Conservation (phyloP, 257 asterid species). For the Nemophila menziesii region DNA sequence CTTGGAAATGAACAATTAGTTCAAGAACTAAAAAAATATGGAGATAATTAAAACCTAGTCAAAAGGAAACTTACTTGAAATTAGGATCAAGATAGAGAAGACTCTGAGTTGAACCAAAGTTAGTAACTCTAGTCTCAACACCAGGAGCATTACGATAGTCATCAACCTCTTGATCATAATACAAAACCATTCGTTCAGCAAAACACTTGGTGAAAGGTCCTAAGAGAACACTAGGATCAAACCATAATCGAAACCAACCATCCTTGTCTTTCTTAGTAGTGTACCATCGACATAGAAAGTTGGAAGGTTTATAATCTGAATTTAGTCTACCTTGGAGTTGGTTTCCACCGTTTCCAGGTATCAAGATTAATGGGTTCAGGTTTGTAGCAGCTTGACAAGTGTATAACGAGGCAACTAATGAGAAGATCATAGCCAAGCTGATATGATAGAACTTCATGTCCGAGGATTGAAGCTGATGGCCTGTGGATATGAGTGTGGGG, state of each 20-base stretch:
- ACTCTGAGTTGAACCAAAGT: constrained; percentile 42
- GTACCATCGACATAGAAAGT: constrained; percentile 55
- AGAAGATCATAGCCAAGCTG: constrained; percentile 15
- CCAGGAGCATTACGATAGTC: constrained; percentile 89
- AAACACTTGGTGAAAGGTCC: constrained; percentile 71
- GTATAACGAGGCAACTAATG: constrained; percentile 20
- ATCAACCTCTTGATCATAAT: constrained; percentile 39
- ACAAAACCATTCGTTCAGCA: constrained; percentile 56
- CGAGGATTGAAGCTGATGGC: not conserved
- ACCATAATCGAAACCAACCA: constrained; percentile 95
- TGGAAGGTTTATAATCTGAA: constrained; percentile 46
- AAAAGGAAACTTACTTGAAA: constrained; percentile 43
- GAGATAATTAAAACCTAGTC: no score
- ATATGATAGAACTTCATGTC: constrained; percentile 8
- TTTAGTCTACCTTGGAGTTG: constrained; percentile 79
- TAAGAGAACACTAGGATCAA: constrained; percentile 50
- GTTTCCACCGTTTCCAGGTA: constrained; percentile 90
- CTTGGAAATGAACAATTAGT: no score
- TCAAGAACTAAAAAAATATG: no score
- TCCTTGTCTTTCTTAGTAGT: constrained; percentile 41
- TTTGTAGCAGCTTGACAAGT: constrained; percentile 18
- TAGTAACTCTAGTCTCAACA: constrained; percentile 59
- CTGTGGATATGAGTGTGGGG: not conserved
- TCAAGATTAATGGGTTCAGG: constrained; percentile 50
- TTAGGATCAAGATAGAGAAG: constrained; percentile 68